Base-by-base conservation (phyloP, 2,329 filamentous ascomycete species). In the Trichoderma sp. region DNA sequence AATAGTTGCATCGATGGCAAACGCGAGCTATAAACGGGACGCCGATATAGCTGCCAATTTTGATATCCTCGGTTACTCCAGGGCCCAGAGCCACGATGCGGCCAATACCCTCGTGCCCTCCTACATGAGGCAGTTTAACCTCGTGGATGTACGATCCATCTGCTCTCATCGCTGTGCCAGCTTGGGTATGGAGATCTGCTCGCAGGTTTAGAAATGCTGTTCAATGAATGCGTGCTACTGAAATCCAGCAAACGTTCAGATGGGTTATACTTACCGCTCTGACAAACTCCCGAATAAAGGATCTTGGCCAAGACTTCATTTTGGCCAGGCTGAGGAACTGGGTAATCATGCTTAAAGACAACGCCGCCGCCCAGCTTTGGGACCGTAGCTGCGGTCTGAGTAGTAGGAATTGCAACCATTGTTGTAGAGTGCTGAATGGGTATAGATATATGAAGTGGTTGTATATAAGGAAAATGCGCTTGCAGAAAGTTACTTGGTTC, bases 301-400 rank as follows among this genome's bases (percentile, higher is more conserved):
- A 72, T 68, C 21, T 72, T 72, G 55, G 71, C 71, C 10, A 72
- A 24, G 16, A 72, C 68, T 63, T 72, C 71, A 57, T 72, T 72
- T 16, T 71, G 56, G 0, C 69, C 71, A 7, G 70, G 67, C 33
- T 72, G 71, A 1, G 71, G 69, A 27, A 72, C 71, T 7, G 71
- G 70, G 49, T 72, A 72, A 19, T 72, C 64, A 13, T 72, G 62
- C 14, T 63, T 57, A 58, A 72, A 72, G n/a, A 68, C 62, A 37
- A 72, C 69, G 14, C 70, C 71, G 21, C 68, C 70, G 13, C 71
- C 71, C 1, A 72, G 60, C 31, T 70, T 67, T 33, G 71, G 70
- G 3, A 72, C 71, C 24, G 69, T 72, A 24, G 71, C 71, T n/a
- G 69, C 71, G 8, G 68, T 72, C 62, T 72, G 71, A 3, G 63